These are phyloP conservation scores for Boletus eberwhitei DNA, from an alignment of 768 basidiomycete genomes.

Conservation along the genomic window DNA sequence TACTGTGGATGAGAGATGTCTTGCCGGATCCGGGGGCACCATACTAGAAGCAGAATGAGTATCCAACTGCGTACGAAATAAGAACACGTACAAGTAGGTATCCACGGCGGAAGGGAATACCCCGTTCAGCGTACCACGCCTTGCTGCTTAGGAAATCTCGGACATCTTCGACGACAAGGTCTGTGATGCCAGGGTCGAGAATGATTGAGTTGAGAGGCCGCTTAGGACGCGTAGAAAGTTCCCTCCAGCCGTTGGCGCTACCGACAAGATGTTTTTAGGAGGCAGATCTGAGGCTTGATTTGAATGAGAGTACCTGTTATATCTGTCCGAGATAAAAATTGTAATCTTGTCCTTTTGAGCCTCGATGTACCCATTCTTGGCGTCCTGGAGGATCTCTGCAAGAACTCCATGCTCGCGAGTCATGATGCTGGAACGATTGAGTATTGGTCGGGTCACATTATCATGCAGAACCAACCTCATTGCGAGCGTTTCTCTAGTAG, in stretches of 20 bases:
- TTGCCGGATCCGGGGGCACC: slow-evolving; percentile 79
- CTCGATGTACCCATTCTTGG: slow-evolving; percentile 48
- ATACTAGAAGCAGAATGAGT: slow-evolving; percentile 37
- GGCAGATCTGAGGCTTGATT: neutral
- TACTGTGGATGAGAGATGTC: slow-evolving; percentile 70
- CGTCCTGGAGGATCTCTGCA: slow-evolving; percentile 52
- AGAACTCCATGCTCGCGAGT: slow-evolving; percentile 44
- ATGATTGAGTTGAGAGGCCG: slow-evolving; percentile 66
- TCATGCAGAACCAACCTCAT: slow-evolving; percentile 16
- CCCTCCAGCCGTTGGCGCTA: slow-evolving; percentile 46
- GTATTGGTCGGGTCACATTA: neutral
- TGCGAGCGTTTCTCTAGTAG: slow-evolving; percentile 18
- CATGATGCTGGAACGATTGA: slow-evolving; percentile 42
- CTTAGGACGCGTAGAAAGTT: slow-evolving; percentile 56
- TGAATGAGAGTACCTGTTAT: slow-evolving; percentile 30
- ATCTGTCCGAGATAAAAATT: slow-evolving; percentile 50
- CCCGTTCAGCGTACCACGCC: slow-evolving; percentile 70
- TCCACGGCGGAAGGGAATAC: slow-evolving; percentile 79
- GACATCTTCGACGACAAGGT: slow-evolving; percentile 64
- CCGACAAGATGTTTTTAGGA: slow-evolving; percentile 2
- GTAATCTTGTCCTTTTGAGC: slow-evolving; percentile 50
- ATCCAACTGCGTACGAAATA: neutral
- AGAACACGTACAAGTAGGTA: slow-evolving; percentile 52
- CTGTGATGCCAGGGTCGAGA: slow-evolving; percentile 65
- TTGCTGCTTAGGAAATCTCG: slow-evolving; percentile 67